A percentile compares a stretch with the other conserved stretches of the same genome.
Conservation (phyloP, 129 eudicot species). For the Chrysanthemum makinoi region DNA sequence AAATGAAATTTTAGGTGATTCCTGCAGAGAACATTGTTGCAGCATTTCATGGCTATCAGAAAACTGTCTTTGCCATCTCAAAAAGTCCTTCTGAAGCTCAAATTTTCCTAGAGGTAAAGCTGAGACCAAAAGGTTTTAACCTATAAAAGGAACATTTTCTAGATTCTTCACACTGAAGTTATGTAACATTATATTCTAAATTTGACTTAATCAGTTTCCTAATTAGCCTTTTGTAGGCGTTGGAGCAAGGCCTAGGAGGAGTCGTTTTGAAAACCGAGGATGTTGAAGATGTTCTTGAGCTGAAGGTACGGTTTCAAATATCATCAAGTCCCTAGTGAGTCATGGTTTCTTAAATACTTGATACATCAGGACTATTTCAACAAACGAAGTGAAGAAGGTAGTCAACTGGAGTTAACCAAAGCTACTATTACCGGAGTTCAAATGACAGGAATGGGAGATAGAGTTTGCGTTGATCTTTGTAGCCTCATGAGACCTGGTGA, state of each 20-base stretch:
- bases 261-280: slow-evolving; percentile 83
- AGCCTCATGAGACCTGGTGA: slow-evolving; percentile 94
- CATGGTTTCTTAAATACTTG: slow-evolving; percentile 30
- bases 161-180: not conserved
- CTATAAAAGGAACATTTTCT: slow-evolving; percentile 1
- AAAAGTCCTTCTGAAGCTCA: slow-evolving; percentile 70
- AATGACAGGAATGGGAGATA: slow-evolving; percentile 94
- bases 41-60: slow-evolving; percentile 71
- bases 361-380: slow-evolving; percentile 68
- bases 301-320: slow-evolving; percentile 55
- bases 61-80: slow-evolving; percentile 78
- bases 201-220: slow-evolving; percentile 8
- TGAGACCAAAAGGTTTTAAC: not conserved
- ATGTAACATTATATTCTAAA: not conserved
- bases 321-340: slow-evolving; percentile 6
- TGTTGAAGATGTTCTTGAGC: slow-evolving; percentile 55
- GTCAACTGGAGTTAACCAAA: slow-evolving; percentile 55
- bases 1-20: slow-evolving; percentile 57
- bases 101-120: slow-evolving; percentile 67
- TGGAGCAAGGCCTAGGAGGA: slow-evolving; percentile 93
- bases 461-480: slow-evolving; percentile 96
- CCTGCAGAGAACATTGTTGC: slow-evolving; percentile 97
- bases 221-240: slow-evolving; percentile 57
- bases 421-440: slow-evolving; percentile 68
- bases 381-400: slow-evolving; percentile 61